A percentile compares a stretch with the other conserved stretches of the same genome.
phyloP scores from a whole-genome alignment of 176 grass and related monocot genomes.

The Carex kokanica region DNA sequence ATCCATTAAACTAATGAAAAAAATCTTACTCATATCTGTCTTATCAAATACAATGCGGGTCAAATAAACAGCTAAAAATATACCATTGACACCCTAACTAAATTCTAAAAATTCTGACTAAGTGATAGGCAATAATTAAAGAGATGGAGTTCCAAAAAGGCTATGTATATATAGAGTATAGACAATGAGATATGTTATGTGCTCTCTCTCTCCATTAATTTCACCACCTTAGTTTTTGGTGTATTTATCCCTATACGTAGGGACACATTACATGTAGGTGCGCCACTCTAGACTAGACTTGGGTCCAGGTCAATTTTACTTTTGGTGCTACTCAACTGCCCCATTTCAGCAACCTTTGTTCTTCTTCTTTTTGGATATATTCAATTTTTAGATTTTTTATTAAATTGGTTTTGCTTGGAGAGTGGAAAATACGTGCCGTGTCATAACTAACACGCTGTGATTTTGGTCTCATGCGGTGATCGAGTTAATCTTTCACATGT shows the following conservation, averaged over 20 bases:
- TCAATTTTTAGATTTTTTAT: background rate
- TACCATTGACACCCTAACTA: too few species aligned
- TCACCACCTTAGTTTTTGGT: background rate
- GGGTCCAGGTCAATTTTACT: slow-evolving; percentile 25
- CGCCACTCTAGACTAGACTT: background rate
- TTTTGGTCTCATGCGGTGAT: background rate
- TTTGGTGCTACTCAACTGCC: slow-evolving; percentile 19
- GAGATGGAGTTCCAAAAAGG: slow-evolving; percentile 12
- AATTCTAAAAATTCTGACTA: background rate
- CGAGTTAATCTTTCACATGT: background rate
- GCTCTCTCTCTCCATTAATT: background rate
- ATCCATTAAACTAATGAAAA: too few species aligned
- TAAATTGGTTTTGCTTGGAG: background rate
- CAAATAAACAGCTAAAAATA: too few species aligned
- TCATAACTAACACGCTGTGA: too few species aligned
- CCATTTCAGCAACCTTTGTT: slow-evolving; percentile 18
- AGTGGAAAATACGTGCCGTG: too few species aligned
- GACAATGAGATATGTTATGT: background rate
- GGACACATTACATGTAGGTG: background rate
- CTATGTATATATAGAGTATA: background rate
- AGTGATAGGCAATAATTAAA: slow-evolving; percentile 21
- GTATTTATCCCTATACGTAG: background rate
- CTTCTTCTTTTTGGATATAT: slow-evolving; percentile 22
- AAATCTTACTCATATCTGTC: too few species aligned
- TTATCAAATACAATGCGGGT: too few species aligned